These are phyloP conservation scores for Nicotiana rustica DNA, from an alignment of 305 asterid species.

Conservation along the genomic window DNA sequence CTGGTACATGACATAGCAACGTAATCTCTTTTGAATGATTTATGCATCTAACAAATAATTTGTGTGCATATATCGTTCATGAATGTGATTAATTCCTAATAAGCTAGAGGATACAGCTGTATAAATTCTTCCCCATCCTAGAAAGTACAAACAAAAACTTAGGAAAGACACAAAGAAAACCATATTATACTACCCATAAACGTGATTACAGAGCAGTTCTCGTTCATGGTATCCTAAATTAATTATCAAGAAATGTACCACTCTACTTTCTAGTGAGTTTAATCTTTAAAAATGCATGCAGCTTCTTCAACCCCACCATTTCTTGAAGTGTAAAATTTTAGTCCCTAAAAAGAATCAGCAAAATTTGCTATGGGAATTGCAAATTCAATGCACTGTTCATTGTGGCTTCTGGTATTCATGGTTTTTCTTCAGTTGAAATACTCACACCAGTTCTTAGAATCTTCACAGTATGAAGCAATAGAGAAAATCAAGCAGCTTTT, in stretches of 20 bases:
- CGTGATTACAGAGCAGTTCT: neutral
- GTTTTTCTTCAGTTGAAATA: conserved; percentile 42
- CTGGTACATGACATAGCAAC: neutral
- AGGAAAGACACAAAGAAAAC: neutral
- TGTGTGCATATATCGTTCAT: neutral
- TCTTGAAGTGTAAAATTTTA: neutral
- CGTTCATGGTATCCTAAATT: neutral
- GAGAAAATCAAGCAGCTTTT: conserved; percentile 65
- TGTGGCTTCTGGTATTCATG: conserved; percentile 39
- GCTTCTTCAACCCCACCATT: neutral
- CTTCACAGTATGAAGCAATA: conserved; percentile 65
- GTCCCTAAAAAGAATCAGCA: neutral
- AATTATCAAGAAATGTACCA: neutral
- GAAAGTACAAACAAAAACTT: neutral
- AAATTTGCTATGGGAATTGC: conserved; percentile 20
- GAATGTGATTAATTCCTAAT: conserved; percentile 4
- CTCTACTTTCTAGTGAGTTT: neutral
- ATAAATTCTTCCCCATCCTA: neutral
- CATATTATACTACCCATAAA: neutral
- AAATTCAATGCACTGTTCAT: neutral
- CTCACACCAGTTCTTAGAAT: conserved; percentile 57
- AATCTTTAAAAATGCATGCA: conserved; percentile 23
- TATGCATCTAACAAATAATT: neutral
- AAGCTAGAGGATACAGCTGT: neutral
- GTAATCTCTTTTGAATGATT: neutral